Base-by-base conservation (phyloP, 139 green algal genomes). In the Axilococcus clingmanii region DNA sequence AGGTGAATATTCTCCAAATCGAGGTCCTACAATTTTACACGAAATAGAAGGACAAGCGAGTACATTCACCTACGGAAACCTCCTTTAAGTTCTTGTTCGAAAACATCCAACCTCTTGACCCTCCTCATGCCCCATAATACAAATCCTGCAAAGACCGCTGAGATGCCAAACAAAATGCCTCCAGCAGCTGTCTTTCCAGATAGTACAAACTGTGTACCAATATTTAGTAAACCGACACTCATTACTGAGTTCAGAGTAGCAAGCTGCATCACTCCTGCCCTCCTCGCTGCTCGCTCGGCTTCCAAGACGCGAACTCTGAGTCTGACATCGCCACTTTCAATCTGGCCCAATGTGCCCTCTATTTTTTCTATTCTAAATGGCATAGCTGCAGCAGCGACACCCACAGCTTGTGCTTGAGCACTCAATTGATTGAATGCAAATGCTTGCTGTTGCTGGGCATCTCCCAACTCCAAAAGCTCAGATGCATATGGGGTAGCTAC, bases 31-130 rank as follows among this genome's bases (percentile, higher is more conserved):
- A n/a, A n/a, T n/a, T n/a, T n/a, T n/a, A n/a, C n/a, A n/a, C n/a
- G n/a, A n/a, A n/a, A n/a, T n/a, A n/a, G n/a, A n/a, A n/a, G n/a
- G n/a, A n/a, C n/a, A n/a, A n/a, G n/a, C n/a, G n/a, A n/a, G n/a
- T n/a, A n/a, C n/a, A n/a, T n/a, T n/a, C n/a, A n/a, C n/a, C n/a
- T n/a, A n/a, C n/a, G n/a, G n/a, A n/a, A n/a, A n/a, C n/a, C 43
- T 46, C 61, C 69, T 33, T 46, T 69, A 9, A 84, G 57, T n/a
- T 63, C 59, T 61, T 87, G 83, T 57, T 94, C 83, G 69, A 94
- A 94, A 57, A 85, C 83, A 59, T 94, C 84, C 51, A 94, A 61
- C 20, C 71, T 55, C 58, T 83, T 54, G 19, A 94, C 71, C 2
- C 82, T 56, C 48, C 59, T 54, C 19, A 91, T 63, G 3, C 64